Evolutionary conservation across 257 asterid species (phyloP).

Genomic region (Striga asiatica): DNA sequence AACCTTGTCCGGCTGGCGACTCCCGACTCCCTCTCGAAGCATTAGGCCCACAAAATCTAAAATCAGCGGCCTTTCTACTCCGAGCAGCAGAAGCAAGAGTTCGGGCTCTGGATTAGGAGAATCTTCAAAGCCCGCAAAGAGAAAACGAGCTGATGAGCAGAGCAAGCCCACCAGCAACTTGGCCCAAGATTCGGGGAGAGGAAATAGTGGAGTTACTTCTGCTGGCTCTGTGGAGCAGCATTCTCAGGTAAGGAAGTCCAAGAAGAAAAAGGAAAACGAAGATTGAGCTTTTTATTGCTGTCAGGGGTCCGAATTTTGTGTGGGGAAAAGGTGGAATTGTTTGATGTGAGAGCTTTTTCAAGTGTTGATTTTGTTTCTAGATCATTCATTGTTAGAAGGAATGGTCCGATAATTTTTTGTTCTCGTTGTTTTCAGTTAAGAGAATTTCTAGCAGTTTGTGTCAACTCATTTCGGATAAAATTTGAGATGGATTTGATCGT

Average conservation of each 20-base stretch:
- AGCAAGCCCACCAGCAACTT: slow-evolving; percentile 21
- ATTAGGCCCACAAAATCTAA: slow-evolving; percentile 17
- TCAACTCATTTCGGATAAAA: neutral
- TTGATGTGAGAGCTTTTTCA: neutral
- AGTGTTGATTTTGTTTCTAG: neutral
- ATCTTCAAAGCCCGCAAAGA: slow-evolving; percentile 19
- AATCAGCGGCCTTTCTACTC: slow-evolving; percentile 19
- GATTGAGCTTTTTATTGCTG: neutral
- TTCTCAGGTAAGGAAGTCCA: slow-evolving; percentile 26
- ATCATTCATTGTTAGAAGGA: neutral
- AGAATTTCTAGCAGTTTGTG: neutral
- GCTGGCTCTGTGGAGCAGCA: slow-evolving; percentile 19
- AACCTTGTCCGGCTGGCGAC: slow-evolving; percentile 25
- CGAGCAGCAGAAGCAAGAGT: slow-evolving; percentile 22
- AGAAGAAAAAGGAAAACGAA: slow-evolving; percentile 28
- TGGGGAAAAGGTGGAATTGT: neutral
- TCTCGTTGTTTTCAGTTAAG: neutral
- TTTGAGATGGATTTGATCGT: no score
- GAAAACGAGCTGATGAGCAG: slow-evolving; percentile 22
- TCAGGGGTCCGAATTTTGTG: neutral
- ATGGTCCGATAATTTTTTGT: neutral
- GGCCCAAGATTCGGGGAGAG: slow-evolving; percentile 29
- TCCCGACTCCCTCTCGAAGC: slow-evolving; percentile 29
- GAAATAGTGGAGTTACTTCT: slow-evolving; percentile 26
- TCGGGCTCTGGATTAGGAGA: neutral